Base-by-base conservation (phyloP, 441 rosid species). In the Gossypium lobatum region DNA sequence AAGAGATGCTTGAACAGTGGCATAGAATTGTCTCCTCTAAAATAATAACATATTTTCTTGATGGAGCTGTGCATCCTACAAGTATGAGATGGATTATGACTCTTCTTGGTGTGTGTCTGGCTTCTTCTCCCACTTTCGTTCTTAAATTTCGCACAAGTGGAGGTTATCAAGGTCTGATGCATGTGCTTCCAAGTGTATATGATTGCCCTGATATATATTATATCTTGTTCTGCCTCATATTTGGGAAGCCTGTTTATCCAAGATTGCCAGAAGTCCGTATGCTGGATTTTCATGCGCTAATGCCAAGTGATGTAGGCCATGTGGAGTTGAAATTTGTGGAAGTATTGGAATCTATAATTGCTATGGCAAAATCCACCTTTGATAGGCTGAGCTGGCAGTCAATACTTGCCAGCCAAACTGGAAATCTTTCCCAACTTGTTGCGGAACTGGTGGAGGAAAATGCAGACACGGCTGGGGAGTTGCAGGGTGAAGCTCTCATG, bases 81-180 rank as follows among this genome's bases (percentile, higher is more conserved):
- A 93, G 98, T 73, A 96, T 96, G 98, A 94, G 99, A 88, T 96
- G 99, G 98, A 91, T 96, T 84, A 91, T 94, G 97, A 96, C 99
- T 76, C 97, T 96, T 78, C 98, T 96, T 59, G 98, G 99, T 69
- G 96, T 91, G 67, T 93, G 93, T 83, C 94, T 96, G 74, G 85
- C 95, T 77, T 90, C 98, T 80, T 96, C 99, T 77, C 89, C 92
- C 48, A 93, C 98, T 73, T 96, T 96, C 85, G 85, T 94, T 26
- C 93, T 94, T 34, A 94, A 91, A 75, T 96, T 96, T 85, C 98
- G 98, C 69, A 84, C 96, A 20, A 88, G 97, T 81, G 98, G 98
- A 81, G 94, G 99, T 77, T 96, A 91, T 84, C 98, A 93, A 84
- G 91, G 90, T 85, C 84, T 96, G 88, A 82, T 86, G 82, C 83